A percentile compares a stretch with the other conserved stretches of the same genome.
These are phyloP conservation scores for Coemansia sp. DNA, from an alignment of 192 early-diverging fungal genomes.

Conservation along the genomic window DNA sequence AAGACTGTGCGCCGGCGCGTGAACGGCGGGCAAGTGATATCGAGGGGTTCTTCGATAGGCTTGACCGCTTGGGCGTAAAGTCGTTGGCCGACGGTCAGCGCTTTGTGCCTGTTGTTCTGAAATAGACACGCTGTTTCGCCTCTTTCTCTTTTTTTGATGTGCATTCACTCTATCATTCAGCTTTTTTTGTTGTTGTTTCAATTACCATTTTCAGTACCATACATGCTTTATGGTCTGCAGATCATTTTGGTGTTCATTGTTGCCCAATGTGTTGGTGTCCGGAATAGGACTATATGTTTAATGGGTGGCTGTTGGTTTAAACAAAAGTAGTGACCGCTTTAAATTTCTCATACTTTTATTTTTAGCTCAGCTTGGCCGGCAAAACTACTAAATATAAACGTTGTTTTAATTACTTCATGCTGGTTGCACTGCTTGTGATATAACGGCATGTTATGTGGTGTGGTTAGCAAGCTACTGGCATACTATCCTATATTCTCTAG, in stretches of 20 bases:
- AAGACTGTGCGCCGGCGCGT: constrained; percentile 23
- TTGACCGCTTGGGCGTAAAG: constrained; percentile 33
- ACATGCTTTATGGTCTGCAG: neutral
- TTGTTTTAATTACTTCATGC: too few species aligned
- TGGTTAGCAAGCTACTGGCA: too few species aligned
- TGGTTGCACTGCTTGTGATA: too few species aligned
- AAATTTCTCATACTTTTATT: too few species aligned
- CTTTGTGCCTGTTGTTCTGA: constrained; percentile 16
- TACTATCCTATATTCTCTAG: too few species aligned
- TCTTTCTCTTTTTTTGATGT: neutral
- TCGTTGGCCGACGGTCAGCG: constrained; percentile 27
- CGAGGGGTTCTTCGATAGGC: constrained; percentile 29
- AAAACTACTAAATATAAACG: too few species aligned
- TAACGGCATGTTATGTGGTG: too few species aligned
- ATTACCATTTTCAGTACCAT: neutral
- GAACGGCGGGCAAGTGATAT: constrained; percentile 36
- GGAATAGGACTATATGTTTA: neutral
- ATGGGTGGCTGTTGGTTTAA: too few species aligned
- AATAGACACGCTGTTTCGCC: neutral
- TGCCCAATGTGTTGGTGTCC: neutral
- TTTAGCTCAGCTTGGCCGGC: too few species aligned
- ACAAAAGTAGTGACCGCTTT: too few species aligned
- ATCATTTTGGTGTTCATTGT: neutral
- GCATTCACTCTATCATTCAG: constrained; percentile 9
- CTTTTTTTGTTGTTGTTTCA: constrained; percentile 4